Evolutionary conservation across 225 moss, liverwort and hornwort genomes (phyloP), one percentile per base, ranked within the genome.

Genomic region (Ulota crispa): DNA sequence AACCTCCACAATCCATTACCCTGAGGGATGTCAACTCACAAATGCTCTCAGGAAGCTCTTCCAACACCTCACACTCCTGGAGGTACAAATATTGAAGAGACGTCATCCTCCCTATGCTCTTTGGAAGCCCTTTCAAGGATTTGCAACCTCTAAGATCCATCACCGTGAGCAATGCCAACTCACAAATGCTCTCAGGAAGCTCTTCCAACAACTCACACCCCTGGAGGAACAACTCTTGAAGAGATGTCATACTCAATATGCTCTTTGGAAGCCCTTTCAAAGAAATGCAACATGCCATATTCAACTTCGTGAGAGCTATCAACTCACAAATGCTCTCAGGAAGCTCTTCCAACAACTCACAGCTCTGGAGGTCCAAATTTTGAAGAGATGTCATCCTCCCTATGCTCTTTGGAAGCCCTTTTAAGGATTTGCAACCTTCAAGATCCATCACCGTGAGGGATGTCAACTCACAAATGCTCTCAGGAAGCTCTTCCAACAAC

Each of bases 321-420:
- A 59, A 26, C 26, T 59, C 26, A 4, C 26, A n/a, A 12, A 59
- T 59, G 59, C 26, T 59, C 26, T 59, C 2, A 12, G 12, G 59
- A 59, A 59, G 24, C 26, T 59, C 59, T 11, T 11, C 18, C 26
- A 10, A 26, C 1, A 11, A 26, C 12, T 59, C 59, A 59, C 59
- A 59, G 1, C 12, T 0, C 13, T 4, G 0, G 2, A 59, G 59
- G 3, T 9, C 0, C 4, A 59, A 59, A 0, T 0, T 3, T 0
- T 0, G 26, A 24, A 59, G 59, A 26, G 26, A 21, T 54, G 20
- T 54, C 54, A 54, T 21, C 3, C 23, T 8, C 20, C 54, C 21
- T 20, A 54, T 23, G 59, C 9, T 59, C 24, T 26, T 59, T 59
- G 26, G 59, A 59, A 59, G 24, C 59, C 24, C 4, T 9, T 2